Base-by-base conservation (phyloP, 2,329 filamentous ascomycete species). In the Cladosporium velox region DNA sequence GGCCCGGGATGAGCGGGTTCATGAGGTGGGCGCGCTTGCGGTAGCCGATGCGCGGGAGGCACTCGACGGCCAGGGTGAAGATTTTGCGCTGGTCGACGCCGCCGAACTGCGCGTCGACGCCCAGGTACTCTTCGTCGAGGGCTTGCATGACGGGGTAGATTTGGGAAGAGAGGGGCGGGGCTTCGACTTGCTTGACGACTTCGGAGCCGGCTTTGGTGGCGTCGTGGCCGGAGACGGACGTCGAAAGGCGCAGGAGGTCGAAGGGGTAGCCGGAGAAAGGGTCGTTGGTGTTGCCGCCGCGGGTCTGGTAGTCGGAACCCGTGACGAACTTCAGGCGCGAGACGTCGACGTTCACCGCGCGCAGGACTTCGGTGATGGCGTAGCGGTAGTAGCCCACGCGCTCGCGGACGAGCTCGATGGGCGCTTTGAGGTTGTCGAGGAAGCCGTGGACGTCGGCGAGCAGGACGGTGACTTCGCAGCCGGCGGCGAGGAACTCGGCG, bases 131-230 rank as follows among this genome's bases (percentile, higher is more conserved):
- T 81, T 98, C 94, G 75, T 98, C 94, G 57, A 98, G 82, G 0
- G 91, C 91, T 80, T 98, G 95, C 80, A 99, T 89, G 58, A 96
- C 84, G 0, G 92, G 91, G 82, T 96, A 96, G 68, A 94, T 85
- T 14, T 94, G 83, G 1, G 91, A 91, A 65, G 86, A 88, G 64
- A 96, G 77, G 3, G 90, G 86, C 11, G 90, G 87, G 74, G 94
- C 93, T 65, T 87, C 86, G 3, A 90, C 88, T 82, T 98, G 93
- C 84, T 98, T 98, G 70, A 99, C 94, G 8, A 98, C 88, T 79
- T 98, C 95, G 1, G 92, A 91, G 47, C 94, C 94, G 0, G 94
- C 93, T 79, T 92, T 95, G 79, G 93, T 92, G 18, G 93, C 92
- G 74, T 95, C 89, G 75, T 93, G 88, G 79, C 93, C 88, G 15